Base-by-base conservation (phyloP, 2,329 filamentous ascomycete species). In the Penicillium aurantiogriseum region DNA sequence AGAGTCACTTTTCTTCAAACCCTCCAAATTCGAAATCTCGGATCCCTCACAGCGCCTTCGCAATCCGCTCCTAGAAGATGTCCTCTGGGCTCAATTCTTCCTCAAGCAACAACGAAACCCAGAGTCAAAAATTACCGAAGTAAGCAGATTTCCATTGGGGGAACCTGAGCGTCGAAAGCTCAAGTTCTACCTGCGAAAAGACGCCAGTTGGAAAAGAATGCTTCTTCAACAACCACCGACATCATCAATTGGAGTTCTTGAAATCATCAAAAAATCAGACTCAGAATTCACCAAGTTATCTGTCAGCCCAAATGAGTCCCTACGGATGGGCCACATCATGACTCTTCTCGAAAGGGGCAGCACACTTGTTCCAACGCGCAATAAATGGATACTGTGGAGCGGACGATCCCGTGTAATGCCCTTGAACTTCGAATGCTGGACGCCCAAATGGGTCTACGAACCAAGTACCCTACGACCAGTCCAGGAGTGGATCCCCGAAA, bases 51-150 rank as follows among this genome's bases (percentile, higher is more conserved):
- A 47, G 23, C 54, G 54, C 21, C 9, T 39, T 13, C 54, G 54
- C 25, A 56, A 56, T 17, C 54, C 54, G 6, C 49, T 56, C 17
- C 49, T 56, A 29, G 54, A 47, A 53, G 54, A 53, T 21, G 36
- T 56, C 3, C 49, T 56, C 29, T 56, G 54, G 54, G 54, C 49
- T 10, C 54, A 56, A 46, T 53, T 56, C 36, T 53, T 56, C 49
- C 49, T 56, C 17, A 56, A 56, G 6, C 49, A 56, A 40, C 42
- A 47, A 43, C 27, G 36, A 35, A 53, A 4, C 10, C 29, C 49
- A 42, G 42, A 53, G 21, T 53, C 42, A 2, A 47, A 15, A 5
- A 9, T 9, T 2, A 25, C 43, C 29, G 36, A 42, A 4, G 29
- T 56, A 33, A 53, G 54, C 54, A 56, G 54, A 27, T 56, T 56